A percentile compares a stretch with the other conserved stretches of the same genome.
phyloP scores from a whole-genome alignment of 495 filamentous ascomycete species.

The Xylaria cubensis region DNA sequence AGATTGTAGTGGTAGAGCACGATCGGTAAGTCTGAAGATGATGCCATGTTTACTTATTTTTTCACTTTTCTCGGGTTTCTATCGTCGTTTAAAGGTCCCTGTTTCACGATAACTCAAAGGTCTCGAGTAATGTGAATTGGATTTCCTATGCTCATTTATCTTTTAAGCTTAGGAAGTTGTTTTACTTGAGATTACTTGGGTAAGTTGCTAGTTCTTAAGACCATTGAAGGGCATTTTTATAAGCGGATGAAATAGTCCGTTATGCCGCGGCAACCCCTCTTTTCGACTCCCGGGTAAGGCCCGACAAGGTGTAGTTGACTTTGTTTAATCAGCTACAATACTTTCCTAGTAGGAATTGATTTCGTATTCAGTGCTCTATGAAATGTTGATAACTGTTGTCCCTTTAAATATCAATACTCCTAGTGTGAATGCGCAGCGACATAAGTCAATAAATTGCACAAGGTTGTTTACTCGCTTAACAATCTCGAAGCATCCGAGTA shows the following conservation, averaged over 20 bases:
- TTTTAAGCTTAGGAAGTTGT: too few species aligned
- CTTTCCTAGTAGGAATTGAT: too few species aligned
- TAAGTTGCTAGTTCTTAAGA: neutral
- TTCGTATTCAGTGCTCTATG: neutral
- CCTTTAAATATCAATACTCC: neutral
- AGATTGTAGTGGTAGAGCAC: constrained; percentile 62
- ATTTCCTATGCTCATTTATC: neutral
- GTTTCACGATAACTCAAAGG: neutral
- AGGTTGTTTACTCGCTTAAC: neutral
- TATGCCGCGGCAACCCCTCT: constrained; percentile 17
- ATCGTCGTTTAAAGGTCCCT: neutral
- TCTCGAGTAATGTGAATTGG: neutral
- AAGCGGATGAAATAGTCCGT: neutral
- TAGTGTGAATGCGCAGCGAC: neutral
- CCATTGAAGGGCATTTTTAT: neutral
- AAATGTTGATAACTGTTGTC: neutral
- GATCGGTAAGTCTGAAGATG: constrained; percentile 40
- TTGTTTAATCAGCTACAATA: neutral
- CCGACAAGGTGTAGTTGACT: neutral
- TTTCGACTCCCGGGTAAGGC: neutral
- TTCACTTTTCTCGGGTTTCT: neutral
- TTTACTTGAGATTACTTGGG: neutral
- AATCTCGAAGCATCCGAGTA: neutral
- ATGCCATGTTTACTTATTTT: constrained; percentile 19
- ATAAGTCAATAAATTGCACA: neutral